Conservation (phyloP, 163 green algal genomes). For the Scenedesmus sp. region DNA sequence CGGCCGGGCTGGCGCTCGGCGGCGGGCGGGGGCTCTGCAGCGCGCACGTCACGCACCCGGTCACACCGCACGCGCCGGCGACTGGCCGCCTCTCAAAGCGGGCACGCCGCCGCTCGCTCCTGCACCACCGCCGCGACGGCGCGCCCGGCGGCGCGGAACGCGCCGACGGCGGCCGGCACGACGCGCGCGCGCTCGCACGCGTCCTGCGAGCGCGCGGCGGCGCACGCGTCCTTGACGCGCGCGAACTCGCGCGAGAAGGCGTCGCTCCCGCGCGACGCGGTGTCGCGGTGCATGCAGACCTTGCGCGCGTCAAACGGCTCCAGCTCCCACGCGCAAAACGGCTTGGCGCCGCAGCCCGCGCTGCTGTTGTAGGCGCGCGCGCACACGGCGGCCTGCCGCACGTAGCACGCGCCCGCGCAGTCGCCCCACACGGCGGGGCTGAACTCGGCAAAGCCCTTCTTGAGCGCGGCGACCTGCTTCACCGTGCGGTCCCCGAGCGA, state of each 20-base stretch:
- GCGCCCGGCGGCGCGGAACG: no score
- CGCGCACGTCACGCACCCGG: no score
- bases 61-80: no score
- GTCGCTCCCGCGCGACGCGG: not conserved
- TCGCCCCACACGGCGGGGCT: not conserved
- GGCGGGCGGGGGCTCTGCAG: no score
- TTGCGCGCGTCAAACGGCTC: not conserved
- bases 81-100: no score
- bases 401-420: slow-evolving; percentile 29
- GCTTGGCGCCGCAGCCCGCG: slow-evolving; percentile 1
- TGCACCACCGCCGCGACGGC: no score
- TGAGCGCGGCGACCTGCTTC: not conserved
- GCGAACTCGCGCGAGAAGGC: slow-evolving; percentile 16
- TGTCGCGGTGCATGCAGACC: slow-evolving; percentile 29
- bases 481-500: not conserved
- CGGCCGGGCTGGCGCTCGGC: no score
- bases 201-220: not conserved
- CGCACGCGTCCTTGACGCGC: slow-evolving; percentile 6
- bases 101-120: no score
- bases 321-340: slow-evolving; percentile 12
- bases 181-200: not conserved
- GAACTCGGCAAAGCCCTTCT: not conserved
- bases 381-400: not conserved
- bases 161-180: no score
- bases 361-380: not conserved